Conservation (phyloP, 345 rosid genomes). For the Trapa incisa region DNA sequence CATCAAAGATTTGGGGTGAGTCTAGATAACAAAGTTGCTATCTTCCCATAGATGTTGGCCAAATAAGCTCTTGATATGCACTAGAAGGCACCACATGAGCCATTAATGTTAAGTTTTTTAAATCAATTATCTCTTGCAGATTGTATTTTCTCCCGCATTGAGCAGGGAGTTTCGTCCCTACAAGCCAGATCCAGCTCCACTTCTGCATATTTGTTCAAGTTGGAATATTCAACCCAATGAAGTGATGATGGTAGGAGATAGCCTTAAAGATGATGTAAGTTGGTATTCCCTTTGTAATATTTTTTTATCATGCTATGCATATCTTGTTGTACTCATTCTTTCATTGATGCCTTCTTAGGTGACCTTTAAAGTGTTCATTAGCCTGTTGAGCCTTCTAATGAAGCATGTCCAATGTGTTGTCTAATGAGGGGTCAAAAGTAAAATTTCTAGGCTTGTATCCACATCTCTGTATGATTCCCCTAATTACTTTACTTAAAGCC, state of each 20-base stretch:
- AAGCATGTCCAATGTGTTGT: neutral
- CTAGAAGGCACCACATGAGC: neutral
- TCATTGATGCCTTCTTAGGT: neutral
- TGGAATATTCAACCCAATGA: conserved; percentile 74
- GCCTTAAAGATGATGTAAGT: conserved; percentile 93
- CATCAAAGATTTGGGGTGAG: conserved; percentile 75
- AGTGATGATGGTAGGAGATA: conserved; percentile 95
- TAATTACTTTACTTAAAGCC: neutral
- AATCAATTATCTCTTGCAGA: conserved; percentile 19
- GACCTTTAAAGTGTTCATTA: neutral
- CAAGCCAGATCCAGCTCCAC: conserved; percentile 88
- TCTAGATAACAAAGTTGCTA: neutral
- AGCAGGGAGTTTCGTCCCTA: conserved; percentile 93
- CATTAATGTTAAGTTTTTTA: neutral
- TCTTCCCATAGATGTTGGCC: neutral
- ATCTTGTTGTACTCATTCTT: conserved; percentile 1
- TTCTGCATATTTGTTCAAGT: conserved; percentile 70
- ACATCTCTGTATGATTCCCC: neutral
- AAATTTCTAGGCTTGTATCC: neutral
- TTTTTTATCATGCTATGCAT: neutral
- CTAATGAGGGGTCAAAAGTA: neutral
- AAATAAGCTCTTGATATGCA: neutral
- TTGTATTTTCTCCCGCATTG: conserved; percentile 69
- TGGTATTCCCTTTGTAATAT: neutral
- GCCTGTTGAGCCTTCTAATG: neutral